Evolutionary conservation across 78 protist genomes (phyloP).

Genomic region (Dictyostelium brefeldianum): DNA sequence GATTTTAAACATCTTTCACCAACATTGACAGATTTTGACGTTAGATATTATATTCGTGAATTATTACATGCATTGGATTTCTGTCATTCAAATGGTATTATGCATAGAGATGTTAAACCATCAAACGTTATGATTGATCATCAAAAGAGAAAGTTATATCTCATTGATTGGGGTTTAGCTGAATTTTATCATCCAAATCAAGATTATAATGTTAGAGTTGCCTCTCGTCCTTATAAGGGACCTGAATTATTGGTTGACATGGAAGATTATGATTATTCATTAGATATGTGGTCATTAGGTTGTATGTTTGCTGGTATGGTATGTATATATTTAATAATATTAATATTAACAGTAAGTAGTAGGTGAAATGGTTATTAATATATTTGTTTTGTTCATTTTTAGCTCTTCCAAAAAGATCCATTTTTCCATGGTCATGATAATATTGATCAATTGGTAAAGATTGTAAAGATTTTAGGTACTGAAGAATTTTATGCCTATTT

Average conservation of each 20-base stretch:
- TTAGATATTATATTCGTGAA: slow-evolving; percentile 98
- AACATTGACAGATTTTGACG: slow-evolving; percentile 94
- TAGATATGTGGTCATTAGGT: slow-evolving; percentile 99
- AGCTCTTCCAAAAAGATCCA: slow-evolving; percentile 97
- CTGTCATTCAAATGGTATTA: slow-evolving; percentile 97
- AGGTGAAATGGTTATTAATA: neutral
- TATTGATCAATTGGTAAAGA: slow-evolving; percentile 99
- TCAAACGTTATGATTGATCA: slow-evolving; percentile 99
- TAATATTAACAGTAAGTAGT: neutral
- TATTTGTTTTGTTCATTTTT: slow-evolving; percentile 26
- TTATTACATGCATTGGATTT: slow-evolving; percentile 97
- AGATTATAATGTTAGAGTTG: slow-evolving; percentile 99
- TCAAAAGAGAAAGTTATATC: slow-evolving; percentile 91
- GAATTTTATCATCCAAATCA: slow-evolving; percentile 98
- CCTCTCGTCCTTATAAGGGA: slow-evolving; percentile 99
- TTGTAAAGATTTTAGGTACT: slow-evolving; percentile 98
- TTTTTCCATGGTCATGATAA: slow-evolving; percentile 99
- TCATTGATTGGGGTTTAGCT: slow-evolving; percentile 99
- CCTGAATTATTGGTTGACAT: slow-evolving; percentile 98
- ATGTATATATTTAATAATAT: neutral
- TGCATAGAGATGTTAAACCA: slow-evolving; percentile 98
- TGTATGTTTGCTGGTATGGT: slow-evolving; percentile 99
- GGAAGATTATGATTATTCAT: slow-evolving; percentile 98
- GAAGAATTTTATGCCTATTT: slow-evolving; percentile 95
- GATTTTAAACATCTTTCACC: slow-evolving; percentile 98